A percentile compares a stretch with the other conserved stretches of the same genome.
These are phyloP conservation scores for Paramecium bursaria DNA, from an alignment of 73 alveolate species.

Conservation along the genomic window DNA sequence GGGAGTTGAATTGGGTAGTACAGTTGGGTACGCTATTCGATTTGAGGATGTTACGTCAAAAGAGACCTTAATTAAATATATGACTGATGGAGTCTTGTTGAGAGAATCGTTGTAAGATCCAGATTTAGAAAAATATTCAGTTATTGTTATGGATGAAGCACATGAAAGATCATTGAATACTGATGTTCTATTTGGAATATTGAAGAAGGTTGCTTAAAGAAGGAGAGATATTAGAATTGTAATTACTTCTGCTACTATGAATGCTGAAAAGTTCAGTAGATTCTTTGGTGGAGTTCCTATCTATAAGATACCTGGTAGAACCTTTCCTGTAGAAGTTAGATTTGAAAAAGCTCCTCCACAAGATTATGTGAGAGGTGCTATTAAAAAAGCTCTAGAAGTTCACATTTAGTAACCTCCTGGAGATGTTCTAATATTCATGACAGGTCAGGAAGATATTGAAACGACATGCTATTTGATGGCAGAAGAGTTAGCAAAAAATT, in stretches of 20 bases:
- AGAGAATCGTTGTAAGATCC: constrained; percentile 99
- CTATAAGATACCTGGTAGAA: constrained; percentile 99
- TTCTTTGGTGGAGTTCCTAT: constrained; percentile 99
- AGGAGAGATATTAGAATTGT: constrained; percentile 98
- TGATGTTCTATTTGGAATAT: constrained; percentile 99
- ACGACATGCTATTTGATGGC: constrained; percentile 94
- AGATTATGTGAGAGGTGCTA: constrained; percentile 99
- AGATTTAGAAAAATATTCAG: constrained; percentile 96
- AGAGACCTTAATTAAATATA: constrained; percentile 97
- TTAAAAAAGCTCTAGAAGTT: constrained; percentile 97
- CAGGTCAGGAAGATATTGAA: constrained; percentile 99
- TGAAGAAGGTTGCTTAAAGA: constrained; percentile 83
- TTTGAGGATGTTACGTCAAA: constrained; percentile 98
- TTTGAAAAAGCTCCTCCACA: constrained; percentile 94
- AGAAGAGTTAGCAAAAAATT: constrained; percentile 90
- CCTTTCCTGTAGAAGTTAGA: constrained; percentile 97
- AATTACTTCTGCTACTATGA: constrained; percentile 99
- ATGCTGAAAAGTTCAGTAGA: constrained; percentile 96
- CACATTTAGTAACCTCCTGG: constrained; percentile 97
- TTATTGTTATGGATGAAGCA: constrained; percentile 98
- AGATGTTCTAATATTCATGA: constrained; percentile 99
- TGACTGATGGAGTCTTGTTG: constrained; percentile 99
- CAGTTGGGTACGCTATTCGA: constrained; percentile 99
- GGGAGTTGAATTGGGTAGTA: constrained; percentile 88
- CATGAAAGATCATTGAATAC: constrained; percentile 99